Conservation (phyloP, 805 yeast species). For the Wickerhamomyces chambardii region DNA sequence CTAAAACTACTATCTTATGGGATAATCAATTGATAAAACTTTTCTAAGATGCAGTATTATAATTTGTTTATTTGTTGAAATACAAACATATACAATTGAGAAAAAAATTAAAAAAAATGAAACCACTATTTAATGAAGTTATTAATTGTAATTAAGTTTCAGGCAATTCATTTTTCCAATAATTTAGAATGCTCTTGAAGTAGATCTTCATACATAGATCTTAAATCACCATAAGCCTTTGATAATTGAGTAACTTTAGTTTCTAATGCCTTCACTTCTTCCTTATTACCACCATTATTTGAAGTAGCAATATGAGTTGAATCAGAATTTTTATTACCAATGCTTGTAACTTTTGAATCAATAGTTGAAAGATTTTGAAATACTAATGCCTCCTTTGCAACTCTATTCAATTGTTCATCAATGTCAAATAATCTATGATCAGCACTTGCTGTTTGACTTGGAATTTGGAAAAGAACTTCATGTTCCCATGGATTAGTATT, state of each 20-base stretch:
- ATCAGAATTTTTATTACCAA: constrained; percentile 1
- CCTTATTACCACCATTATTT: constrained; percentile 18
- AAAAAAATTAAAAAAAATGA: too few species aligned
- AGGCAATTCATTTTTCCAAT: constrained; percentile 5
- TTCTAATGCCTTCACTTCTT: constrained; percentile 28
- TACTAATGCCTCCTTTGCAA: constrained; percentile 40
- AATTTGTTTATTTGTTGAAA: too few species aligned
- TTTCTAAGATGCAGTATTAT: too few species aligned
- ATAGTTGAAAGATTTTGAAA: constrained; percentile 35
- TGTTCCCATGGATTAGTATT: constrained; percentile 32
- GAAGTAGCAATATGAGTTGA: constrained; percentile 7
- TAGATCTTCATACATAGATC: constrained; percentile 51
- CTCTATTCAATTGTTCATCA: constrained; percentile 37
- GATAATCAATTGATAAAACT: too few species aligned
- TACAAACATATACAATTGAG: too few species aligned
- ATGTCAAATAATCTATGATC: constrained; percentile 26
- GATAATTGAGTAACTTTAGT: constrained; percentile 40
- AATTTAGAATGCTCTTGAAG: constrained; percentile 36
- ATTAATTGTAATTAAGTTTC: too few species aligned
- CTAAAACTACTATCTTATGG: too few species aligned
- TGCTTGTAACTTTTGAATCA: constrained; percentile 27
- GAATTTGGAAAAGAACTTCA: constrained; percentile 29
- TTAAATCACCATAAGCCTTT: constrained; percentile 48
- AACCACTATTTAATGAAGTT: too few species aligned
- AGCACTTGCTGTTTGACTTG: constrained; percentile 11